phyloP scores from a whole-genome alignment of 768 basidiomycete genomes.

The Xerocomus potaroensis region DNA sequence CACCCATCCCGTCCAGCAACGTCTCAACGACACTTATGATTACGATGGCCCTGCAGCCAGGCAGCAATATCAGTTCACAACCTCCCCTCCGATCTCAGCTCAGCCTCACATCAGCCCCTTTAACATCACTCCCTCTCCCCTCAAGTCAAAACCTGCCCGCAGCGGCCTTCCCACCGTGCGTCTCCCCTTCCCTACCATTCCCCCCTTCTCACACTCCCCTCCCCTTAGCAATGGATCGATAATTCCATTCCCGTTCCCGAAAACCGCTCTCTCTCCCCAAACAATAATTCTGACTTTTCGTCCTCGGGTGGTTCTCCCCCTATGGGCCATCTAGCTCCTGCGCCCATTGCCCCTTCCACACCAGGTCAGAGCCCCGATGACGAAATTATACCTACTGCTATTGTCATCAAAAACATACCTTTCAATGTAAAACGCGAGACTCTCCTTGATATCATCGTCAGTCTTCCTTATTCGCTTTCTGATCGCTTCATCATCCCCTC shows the following conservation, averaged over 20 bases:
- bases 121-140: slow-evolving; percentile 61
- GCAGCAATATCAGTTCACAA: slow-evolving; percentile 70
- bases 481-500: slow-evolving; percentile 9
- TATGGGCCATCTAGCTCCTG: slow-evolving; percentile 38
- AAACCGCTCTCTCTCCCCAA: slow-evolving; percentile 76
- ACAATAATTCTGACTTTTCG: slow-evolving; percentile 86
- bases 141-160: slow-evolving; percentile 69
- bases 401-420: slow-evolving; percentile 99
- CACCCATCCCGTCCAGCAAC: slow-evolving; percentile 60
- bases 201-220: slow-evolving; percentile 24
- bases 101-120: slow-evolving; percentile 46
- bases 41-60: slow-evolving; percentile 62
- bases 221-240: slow-evolving; percentile 80
- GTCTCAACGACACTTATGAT: slow-evolving; percentile 84
- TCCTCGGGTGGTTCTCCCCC: slow-evolving; percentile 84
- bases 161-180: slow-evolving; percentile 71
- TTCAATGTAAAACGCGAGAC: slow-evolving; percentile 98
- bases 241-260: slow-evolving; percentile 49
- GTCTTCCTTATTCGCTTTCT: slow-evolving; percentile 30
- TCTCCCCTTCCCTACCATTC: slow-evolving; percentile 21
- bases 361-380: slow-evolving; percentile 62
- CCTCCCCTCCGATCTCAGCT: slow-evolving; percentile 53
- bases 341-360: slow-evolving; percentile 45
- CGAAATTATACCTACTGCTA: slow-evolving; percentile 97
- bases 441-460: slow-evolving; percentile 91